Conservation (phyloP, 2,329 filamentous ascomycete species). For the Tolypocladium amazonense region DNA sequence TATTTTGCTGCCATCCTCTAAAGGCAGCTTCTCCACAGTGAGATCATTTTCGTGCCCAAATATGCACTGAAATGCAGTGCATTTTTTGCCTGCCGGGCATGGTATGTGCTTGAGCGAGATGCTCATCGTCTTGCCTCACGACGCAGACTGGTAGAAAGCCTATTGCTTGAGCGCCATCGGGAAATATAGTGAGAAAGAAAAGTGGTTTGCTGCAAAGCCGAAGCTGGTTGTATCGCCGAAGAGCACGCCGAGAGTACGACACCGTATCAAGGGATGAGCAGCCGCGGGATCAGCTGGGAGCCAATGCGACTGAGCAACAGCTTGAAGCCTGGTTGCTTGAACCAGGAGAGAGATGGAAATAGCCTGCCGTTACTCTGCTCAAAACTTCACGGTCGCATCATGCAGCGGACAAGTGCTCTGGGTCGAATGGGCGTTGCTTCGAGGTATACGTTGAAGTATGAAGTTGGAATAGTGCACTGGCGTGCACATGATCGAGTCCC, state of each 20-base stretch:
- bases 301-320: background rate
- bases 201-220: background rate
- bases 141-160: background rate
- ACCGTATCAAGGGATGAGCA: background rate
- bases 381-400: background rate
- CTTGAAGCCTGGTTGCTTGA: background rate
- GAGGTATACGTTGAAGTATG: background rate
- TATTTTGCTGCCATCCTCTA: background rate
- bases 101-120: slow-evolving; percentile 36
- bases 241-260: background rate
- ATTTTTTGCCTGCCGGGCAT: slow-evolving; percentile 36
- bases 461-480: background rate
- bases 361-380: background rate
- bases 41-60: slow-evolving; percentile 32
- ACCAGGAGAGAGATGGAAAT: background rate
- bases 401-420: background rate
- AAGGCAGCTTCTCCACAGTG: slow-evolving; percentile 3
- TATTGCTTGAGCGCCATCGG: background rate
- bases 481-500: background rate
- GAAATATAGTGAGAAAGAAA: background rate
- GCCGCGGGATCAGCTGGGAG: background rate
- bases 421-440: too few relatives aligned
- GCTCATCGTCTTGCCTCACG: slow-evolving; percentile 17
- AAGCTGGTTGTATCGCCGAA: background rate
- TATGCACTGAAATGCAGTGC: slow-evolving; percentile 39